Evolutionary conservation across 495 filamentous ascomycete species (phyloP).

Genomic region (Oidiodendron maius): DNA sequence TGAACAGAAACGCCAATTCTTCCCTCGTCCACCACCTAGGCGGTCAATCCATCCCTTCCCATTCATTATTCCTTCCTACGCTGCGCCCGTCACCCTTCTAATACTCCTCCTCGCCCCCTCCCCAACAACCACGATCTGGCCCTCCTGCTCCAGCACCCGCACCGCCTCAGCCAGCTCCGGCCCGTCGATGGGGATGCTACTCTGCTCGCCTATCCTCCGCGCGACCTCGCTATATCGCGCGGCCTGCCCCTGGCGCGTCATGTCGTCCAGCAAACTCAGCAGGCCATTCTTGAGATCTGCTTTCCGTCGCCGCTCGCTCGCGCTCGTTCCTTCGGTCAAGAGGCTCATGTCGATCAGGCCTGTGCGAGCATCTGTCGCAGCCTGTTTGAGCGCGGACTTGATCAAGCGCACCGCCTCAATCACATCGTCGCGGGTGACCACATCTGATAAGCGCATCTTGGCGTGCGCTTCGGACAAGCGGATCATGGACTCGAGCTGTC

Average conservation of each 20-base stretch:
- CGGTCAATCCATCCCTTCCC: background rate
- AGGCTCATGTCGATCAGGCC: conserved; percentile 96
- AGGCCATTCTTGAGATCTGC: conserved; percentile 81
- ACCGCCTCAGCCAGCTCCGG: conserved; percentile 78
- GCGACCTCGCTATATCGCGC: conserved; percentile 76
- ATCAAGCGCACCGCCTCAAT: conserved; percentile 89
- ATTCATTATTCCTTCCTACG: conserved; percentile 17
- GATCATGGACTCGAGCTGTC: conserved; percentile 96
- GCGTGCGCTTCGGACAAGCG: conserved; percentile 93
- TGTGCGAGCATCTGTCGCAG: conserved; percentile 85
- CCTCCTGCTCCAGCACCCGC: conserved; percentile 76
- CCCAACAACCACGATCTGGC: conserved; percentile 70
- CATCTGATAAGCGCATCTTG: conserved; percentile 80
- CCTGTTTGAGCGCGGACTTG: conserved; percentile 90
- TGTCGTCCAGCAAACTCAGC: conserved; percentile 68
- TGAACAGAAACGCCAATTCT: background rate
- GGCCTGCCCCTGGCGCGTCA: conserved; percentile 57
- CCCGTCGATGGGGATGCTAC: conserved; percentile 65
- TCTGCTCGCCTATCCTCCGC: conserved; percentile 66
- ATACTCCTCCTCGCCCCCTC: conserved; percentile 81
- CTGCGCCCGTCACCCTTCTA: conserved; percentile 61
- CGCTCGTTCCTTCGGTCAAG: conserved; percentile 84
- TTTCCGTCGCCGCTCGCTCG: conserved; percentile 72
- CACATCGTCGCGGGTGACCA: conserved; percentile 79
- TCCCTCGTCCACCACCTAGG: background rate